Base-by-base conservation (phyloP, 192 early-diverging fungal species). In the Borealophlyctis nickersoniae region DNA sequence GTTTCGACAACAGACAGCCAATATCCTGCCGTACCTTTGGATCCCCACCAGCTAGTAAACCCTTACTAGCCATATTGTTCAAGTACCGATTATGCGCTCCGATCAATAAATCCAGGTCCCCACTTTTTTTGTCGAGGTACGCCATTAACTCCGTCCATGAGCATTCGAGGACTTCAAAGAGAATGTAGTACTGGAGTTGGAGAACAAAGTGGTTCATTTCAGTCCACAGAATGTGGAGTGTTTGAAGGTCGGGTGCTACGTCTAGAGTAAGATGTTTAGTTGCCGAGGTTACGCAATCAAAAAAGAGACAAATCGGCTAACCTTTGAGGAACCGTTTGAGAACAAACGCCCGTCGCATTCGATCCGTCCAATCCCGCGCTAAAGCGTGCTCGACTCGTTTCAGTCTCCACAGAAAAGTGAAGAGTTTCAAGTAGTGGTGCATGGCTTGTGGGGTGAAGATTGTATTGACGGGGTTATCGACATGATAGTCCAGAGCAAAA, bases 191-290 rank as follows among this genome's bases (percentile, higher is more conserved):
- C 72, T 97, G 93, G 51, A 98, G 75, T 69, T 98, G 94, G 63
- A 90, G 83, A 45, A 93, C 82, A 73, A 95, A 96, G 73, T 98
- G 95, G 49, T 90, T 86, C 95, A 98, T 98, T 71, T 94, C 85
- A 19, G 80, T 81, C 67, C 88, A 84, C 13, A 84, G 77, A 45
- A 91, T 73, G 48, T 85, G 77, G 61, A 87, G 84, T 27, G 78
- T 63, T 30, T 91, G 91, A 39, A 93, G 68, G 16, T 87, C 86
- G 49, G 73, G 79, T 32, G 39, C 29, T 1, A 69, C 58, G 53
- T 62, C 23, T n/a, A 61, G 19, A n/a, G 39, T 13, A 45, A 19
- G 39, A 19, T 7, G 7, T 45, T 7, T 45, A 45, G 39, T 13
- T 45, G 39, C 7, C 48, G 27, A 45, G 63, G 13, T 34, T 36